Percentiles rank a stretch among this genome's conserved stretches.
Conservation (phyloP, 306 rosid species). For the Cicer arietinum region DNA sequence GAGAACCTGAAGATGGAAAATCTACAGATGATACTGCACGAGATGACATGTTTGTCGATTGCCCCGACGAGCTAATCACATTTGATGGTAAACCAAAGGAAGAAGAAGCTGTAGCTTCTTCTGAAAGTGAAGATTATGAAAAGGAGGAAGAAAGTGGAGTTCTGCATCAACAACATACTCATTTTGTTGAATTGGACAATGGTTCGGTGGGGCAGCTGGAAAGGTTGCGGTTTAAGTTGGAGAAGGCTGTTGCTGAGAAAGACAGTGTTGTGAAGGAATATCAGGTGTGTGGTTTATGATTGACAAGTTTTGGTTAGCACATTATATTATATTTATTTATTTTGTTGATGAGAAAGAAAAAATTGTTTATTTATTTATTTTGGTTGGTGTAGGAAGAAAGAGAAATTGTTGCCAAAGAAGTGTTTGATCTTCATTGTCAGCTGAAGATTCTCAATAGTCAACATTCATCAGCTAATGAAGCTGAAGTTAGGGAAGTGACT, state of each 20-base stretch:
- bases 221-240: slow-evolving; percentile 47
- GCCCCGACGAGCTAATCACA: slow-evolving; percentile 73
- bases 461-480: slow-evolving; percentile 39
- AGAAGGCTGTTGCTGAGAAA: slow-evolving; percentile 50
- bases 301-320: neutral
- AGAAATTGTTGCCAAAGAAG: slow-evolving; percentile 55
- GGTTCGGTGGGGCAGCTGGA: slow-evolving; percentile 50
- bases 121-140: slow-evolving; percentile 45
- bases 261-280: slow-evolving; percentile 50
- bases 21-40: slow-evolving; percentile 63
- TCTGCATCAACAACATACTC: slow-evolving; percentile 28
- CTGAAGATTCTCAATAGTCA: slow-evolving; percentile 60
- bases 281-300: slow-evolving; percentile 51
- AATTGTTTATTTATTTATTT: slow-evolving; percentile 17
- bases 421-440: slow-evolving; percentile 57
- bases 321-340: neutral
- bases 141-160: slow-evolving; percentile 47
- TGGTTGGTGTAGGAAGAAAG: slow-evolving; percentile 65
- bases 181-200: slow-evolving; percentile 43
- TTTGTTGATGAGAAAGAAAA: slow-evolving; percentile 55
- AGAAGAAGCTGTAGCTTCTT: slow-evolving; percentile 46
- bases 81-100: slow-evolving; percentile 54
- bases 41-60: slow-evolving; percentile 91
- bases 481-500: slow-evolving; percentile 45
- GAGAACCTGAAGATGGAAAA: slow-evolving; percentile 52